These are phyloP conservation scores for Acacia concinna DNA, from an alignment of 331 rosid species.

Conservation along the genomic window DNA sequence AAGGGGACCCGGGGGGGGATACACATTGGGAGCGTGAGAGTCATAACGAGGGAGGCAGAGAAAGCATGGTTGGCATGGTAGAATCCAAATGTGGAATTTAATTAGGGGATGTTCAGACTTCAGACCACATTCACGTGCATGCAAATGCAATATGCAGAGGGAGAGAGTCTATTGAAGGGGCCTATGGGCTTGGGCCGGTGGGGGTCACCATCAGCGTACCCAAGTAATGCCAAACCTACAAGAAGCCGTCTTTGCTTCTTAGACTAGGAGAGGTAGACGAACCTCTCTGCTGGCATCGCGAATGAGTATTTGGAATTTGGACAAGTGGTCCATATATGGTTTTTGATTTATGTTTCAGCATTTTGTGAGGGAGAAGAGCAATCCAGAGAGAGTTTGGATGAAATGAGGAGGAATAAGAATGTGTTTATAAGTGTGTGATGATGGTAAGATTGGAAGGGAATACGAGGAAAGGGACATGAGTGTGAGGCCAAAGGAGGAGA, in stretches of 20 bases:
- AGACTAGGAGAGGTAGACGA: conserved; percentile 14
- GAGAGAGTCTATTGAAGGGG: conserved; percentile 39
- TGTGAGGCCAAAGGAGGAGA: background rate
- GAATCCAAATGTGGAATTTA: conserved; percentile 20
- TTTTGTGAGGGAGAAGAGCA: background rate
- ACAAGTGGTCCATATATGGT: background rate
- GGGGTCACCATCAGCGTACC: conserved; percentile 40
- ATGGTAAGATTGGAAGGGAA: background rate
- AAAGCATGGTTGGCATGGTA: conserved; percentile 1
- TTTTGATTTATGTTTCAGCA: background rate
- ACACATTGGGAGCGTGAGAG: conserved; percentile 65
- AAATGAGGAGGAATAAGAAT: too few species aligned
- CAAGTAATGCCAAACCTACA: conserved; percentile 34
- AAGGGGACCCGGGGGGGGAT: conserved; percentile 35
- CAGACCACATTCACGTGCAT: conserved; percentile 26
- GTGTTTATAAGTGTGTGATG: too few species aligned
- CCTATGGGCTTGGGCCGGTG: conserved; percentile 46
- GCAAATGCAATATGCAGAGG: background rate
- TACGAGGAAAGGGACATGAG: background rate
- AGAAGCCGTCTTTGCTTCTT: conserved; percentile 15
- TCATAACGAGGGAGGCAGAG: conserved; percentile 38
- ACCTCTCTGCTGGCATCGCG: background rate
- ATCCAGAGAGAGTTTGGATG: too few species aligned
- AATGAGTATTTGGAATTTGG: background rate
- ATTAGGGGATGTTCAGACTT: background rate